Base-by-base conservation (phyloP, 768 basidiomycete species). In the Rhodosporidiobolus odoratus region DNA sequence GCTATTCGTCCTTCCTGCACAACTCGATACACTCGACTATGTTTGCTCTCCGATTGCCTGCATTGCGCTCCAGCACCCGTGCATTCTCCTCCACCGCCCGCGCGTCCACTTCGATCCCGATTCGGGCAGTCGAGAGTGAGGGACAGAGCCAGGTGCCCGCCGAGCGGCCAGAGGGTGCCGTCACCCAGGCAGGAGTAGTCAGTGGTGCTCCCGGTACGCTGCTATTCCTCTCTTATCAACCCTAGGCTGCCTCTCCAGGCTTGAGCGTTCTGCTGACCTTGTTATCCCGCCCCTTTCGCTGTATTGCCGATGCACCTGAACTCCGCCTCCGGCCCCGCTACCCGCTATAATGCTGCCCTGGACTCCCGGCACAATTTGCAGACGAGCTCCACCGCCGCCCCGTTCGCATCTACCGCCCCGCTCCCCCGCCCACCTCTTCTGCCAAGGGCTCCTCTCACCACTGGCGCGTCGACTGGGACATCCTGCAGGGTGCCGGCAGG, bases 391-490 rank as follows among this genome's bases (percentile, higher is more conserved):
- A 86, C 68, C 87, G 92, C 77, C 90, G 95, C 59, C 82, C 86
- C 27, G 93, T 96, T 52, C 87, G 94, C 58, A 91, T 99, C 78
- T 99, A 87, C 82, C 89, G 92, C 79, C 91, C 94, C 3, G 88
- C 93, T 9, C 88, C 90, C 66, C 63, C 76, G 75, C 94, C 94
- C 5, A 97, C 95, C 87, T 93, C 97, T 81, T 93, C 91, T 63
- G 95, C 91, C 58, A 84, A 87, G 50, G 87, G 86, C 62, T 93
- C 93, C 80, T 85, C 86, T 17, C 85, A 89, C 74, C 87, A 89
- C 76, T 99, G 95, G 95, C 84, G 91, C 73, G 86, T 99, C 77
- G 95, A 98, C 80, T 98, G 88, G 83, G 95, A 98, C 76, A 87
- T 87, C 66, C 82, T 97, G n/a, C 86, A 86, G 67, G 92, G 94